Evolutionary conservation across 768 basidiomycete genomes (phyloP).

Genomic region (Podaxis carcinomalis): DNA sequence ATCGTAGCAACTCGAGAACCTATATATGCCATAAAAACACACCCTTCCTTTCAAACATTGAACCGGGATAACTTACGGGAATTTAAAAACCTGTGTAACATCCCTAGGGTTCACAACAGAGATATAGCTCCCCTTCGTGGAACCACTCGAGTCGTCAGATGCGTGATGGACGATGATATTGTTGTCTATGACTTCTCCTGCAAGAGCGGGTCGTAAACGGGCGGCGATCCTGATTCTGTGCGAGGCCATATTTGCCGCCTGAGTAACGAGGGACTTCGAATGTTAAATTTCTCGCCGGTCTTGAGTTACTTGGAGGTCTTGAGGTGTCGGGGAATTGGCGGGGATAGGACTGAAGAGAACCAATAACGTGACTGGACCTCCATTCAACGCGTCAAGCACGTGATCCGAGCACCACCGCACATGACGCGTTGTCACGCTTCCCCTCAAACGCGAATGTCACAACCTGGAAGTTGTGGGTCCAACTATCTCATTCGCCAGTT

Average conservation of each 20-base stretch:
- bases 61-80: constrained; percentile 48
- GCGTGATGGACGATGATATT: constrained; percentile 49
- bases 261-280: not conserved
- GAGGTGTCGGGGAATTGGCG: not conserved
- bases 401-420: not conserved
- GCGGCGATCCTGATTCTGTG: constrained; percentile 70
- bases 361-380: not conserved
- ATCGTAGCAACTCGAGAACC: constrained; percentile 76
- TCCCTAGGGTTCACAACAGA: constrained; percentile 71
- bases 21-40: constrained; percentile 19
- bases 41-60: not conserved
- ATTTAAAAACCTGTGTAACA: constrained; percentile 66
- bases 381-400: constrained; percentile 17
- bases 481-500: too few relatives aligned
- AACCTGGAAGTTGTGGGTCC: too few relatives aligned
- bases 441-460: too few relatives aligned
- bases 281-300: not conserved
- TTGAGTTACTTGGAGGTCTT: not conserved
- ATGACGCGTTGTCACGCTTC: not conserved
- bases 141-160: constrained; percentile 27
- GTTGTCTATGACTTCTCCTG: constrained; percentile 59
- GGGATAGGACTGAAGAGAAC: not conserved
- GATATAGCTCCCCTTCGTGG: constrained; percentile 41
- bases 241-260: constrained; percentile 16
- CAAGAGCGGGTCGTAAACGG: constrained; percentile 62